phyloP scores from a whole-genome alignment of 2,329 filamentous ascomycete genomes.

The Coniochaeta sp. region DNA sequence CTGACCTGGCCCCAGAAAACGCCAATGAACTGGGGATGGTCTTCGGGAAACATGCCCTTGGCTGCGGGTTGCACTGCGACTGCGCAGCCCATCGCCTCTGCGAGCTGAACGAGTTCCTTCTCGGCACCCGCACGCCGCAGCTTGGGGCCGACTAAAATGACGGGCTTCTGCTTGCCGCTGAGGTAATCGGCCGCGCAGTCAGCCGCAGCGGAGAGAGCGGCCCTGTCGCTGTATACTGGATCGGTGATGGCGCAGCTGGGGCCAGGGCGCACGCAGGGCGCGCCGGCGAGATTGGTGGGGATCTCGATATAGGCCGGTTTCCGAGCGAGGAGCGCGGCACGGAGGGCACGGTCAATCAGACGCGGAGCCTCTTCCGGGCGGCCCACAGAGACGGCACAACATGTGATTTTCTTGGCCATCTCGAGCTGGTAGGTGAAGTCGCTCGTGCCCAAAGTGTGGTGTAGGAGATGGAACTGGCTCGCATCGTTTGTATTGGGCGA shows the following conservation, averaged over 20 bases:
- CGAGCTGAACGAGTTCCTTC: constrained; percentile 14
- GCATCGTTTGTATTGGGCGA: constrained; percentile 19
- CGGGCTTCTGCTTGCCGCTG: constrained; percentile 16
- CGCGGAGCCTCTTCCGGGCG: constrained; percentile 17
- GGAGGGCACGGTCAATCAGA: constrained; percentile 18
- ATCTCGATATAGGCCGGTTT: constrained; percentile 21
- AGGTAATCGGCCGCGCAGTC: constrained; percentile 14
- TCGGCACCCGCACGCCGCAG: constrained; percentile 11
- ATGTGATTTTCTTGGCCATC: constrained; percentile 23
- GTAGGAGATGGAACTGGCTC: constrained; percentile 17
- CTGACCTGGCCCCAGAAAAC: constrained; percentile 19
- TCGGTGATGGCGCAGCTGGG: constrained; percentile 18
- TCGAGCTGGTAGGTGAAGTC: constrained; percentile 21
- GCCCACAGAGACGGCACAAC: constrained; percentile 18
- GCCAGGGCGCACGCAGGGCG: constrained; percentile 17
- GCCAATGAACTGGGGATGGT: constrained; percentile 17
- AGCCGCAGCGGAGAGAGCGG: constrained; percentile 15
- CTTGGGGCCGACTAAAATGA: constrained; percentile 19
- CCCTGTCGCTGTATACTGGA: constrained; percentile 9
- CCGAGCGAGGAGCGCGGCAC: constrained; percentile 13
- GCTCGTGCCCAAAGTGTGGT: constrained; percentile 19
- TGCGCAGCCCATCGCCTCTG: constrained; percentile 18
- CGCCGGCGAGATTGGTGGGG: constrained; percentile 17
- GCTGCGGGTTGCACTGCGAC: constrained; percentile 20
- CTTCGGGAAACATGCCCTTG: constrained; percentile 21